Evolutionary conservation across 2,329 filamentous ascomycete genomes (phyloP), one percentile per base, ranked within the genome.

Genomic region (Cadophora luteo-olivacea): DNA sequence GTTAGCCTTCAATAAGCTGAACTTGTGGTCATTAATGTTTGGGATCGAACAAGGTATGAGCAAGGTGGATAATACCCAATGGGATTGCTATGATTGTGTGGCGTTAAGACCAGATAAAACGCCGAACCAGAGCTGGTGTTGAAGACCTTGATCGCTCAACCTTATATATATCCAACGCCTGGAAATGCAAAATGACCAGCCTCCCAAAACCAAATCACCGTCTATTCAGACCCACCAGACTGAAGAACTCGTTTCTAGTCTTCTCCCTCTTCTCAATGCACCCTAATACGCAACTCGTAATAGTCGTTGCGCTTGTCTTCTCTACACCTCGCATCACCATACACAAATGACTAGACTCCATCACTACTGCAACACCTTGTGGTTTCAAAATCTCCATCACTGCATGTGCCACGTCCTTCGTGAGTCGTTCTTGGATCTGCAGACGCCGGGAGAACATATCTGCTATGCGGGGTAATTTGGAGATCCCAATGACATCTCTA

Each of bases 311-410:
- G 51, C 86, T 88, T 0, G 93, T 94, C 85, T 99, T 97, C 79
- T 97, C 89, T 11, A 99, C 95, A n/a, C 96, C 96, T 58, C 96
- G 89, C 94, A 97, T 98, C 19, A 97, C 94, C 95, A 98, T 99
- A 84, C 96, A 99, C 58, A 98, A 84, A 82, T 99, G 96, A 77
- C 89, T 94, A 16, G 93, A 97, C 78, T 99, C 96, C 91, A 99
- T 97, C 69, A 99, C 95, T 2, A 99, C 96, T 24, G 93, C 95
- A 1, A 99, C 95, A 58, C 96, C 96, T 78, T 97, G 93, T 1
- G 96, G 96, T 79, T 97, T 92, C 60, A 99, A 85, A 14, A 98
- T 90, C 77, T 98, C 94, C 78, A 94, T 94, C 71, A 99, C 91
- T 19, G 96, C 95, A 71, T 97, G 88, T 24, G 96, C 96, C 16